phyloP scores from a whole-genome alignment of 2,329 filamentous ascomycete species.

The Claviceps sp. region DNA sequence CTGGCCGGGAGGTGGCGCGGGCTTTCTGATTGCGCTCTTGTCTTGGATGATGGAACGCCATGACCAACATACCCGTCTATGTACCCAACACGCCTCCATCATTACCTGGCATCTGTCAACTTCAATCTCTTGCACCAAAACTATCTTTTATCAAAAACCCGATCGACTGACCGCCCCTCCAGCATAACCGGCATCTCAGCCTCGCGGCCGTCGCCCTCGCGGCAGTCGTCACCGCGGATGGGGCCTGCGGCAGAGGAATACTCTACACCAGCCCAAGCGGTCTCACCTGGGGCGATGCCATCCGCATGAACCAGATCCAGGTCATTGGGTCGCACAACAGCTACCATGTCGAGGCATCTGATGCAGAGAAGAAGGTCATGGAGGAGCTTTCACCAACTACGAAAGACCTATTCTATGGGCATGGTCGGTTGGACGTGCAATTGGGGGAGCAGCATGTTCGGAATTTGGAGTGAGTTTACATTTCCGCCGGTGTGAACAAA shows the following conservation, averaged over 20 bases:
- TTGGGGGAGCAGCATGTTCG: constrained; percentile 30
- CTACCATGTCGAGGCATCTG: constrained; percentile 32
- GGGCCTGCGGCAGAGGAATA: background rate
- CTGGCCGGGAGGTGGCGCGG: no score
- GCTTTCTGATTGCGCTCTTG: no score
- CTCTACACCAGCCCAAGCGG: constrained; percentile 14
- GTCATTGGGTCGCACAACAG: constrained; percentile 38
- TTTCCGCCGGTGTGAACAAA: no score
- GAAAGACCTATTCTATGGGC: constrained; percentile 33
- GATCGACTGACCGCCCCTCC: no score
- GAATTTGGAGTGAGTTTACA: constrained; percentile 23
- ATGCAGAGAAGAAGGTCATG: constrained; percentile 26
- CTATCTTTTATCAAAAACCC: no score
- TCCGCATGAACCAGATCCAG: constrained; percentile 38
- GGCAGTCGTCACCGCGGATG: background rate
- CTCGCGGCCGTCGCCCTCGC: background rate
- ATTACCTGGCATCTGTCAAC: no score
- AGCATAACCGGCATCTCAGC: no score
- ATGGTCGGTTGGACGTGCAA: constrained; percentile 30
- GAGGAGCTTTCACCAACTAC: constrained; percentile 22
- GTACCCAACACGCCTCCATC: no score
- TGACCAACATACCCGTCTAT: no score
- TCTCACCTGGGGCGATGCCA: constrained; percentile 17
- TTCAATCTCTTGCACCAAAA: no score
- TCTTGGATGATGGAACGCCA: no score